Evolutionary conservation across 2,329 filamentous ascomycete genomes (phyloP).

Genomic region (Venturia oleaginea): DNA sequence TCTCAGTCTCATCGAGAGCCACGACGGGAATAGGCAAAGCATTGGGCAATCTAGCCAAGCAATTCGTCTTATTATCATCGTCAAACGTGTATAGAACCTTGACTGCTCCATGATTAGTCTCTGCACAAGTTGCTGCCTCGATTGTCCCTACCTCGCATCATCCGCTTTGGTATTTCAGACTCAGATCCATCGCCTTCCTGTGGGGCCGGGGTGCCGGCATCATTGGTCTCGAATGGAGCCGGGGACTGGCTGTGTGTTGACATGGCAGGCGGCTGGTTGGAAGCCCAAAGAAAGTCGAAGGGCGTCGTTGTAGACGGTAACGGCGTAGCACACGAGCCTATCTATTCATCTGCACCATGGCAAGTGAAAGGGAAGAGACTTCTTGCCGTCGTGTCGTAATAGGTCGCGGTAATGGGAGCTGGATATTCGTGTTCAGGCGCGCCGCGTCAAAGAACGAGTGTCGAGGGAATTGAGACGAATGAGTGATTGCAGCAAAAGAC

Average conservation of each 20-base stretch:
- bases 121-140: not conserved
- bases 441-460: not conserved
- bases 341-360: not conserved
- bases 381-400: not conserved
- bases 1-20: slow-evolving; percentile 69
- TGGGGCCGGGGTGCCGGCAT: not conserved
- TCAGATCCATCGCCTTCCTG: not conserved
- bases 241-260: not conserved
- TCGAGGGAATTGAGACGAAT: not conserved
- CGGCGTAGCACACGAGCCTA: not conserved
- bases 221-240: not conserved
- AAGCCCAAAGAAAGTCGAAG: not conserved
- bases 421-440: not conserved
- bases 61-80: slow-evolving; percentile 77
- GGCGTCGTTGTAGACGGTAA: not conserved
- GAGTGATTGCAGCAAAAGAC: not conserved
- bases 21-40: slow-evolving; percentile 72
- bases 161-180: slow-evolving; percentile 9
- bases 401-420: not conserved
- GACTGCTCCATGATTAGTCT: slow-evolving; percentile 45
- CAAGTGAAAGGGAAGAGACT: not conserved
- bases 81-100: slow-evolving; percentile 98
- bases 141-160: slow-evolving; percentile 12
- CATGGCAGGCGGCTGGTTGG: not conserved
- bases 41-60: slow-evolving; percentile 76